A percentile compares a stretch with the other conserved stretches of the same genome.
phyloP scores from a whole-genome alignment of 495 filamentous ascomycete genomes.

The Clohesyomyces aquaticus region DNA sequence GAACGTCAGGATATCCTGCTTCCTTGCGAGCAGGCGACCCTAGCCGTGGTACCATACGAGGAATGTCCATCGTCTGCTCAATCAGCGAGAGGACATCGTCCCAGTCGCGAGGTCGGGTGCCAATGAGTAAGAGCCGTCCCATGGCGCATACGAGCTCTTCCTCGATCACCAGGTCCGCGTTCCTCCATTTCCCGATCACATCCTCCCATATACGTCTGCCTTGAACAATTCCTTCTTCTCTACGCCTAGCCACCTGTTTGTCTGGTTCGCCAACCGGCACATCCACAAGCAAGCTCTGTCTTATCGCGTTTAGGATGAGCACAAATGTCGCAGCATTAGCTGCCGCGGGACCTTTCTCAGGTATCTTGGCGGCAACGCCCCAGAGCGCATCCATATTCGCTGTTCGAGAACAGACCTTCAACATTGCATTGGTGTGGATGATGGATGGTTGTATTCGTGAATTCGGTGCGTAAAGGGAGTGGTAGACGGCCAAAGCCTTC shows the following conservation, averaged over 20 bases:
- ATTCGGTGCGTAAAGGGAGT: constrained; percentile 64
- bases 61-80: constrained; percentile 76
- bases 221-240: constrained; percentile 54
- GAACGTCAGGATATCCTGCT: constrained; percentile 34
- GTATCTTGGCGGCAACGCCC: constrained; percentile 66
- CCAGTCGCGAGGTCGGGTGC: constrained; percentile 60
- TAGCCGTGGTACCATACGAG: constrained; percentile 51
- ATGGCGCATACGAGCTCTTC: constrained; percentile 74
- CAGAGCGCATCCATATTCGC: constrained; percentile 75
- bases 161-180: constrained; percentile 69
- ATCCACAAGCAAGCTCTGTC: constrained; percentile 45
- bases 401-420: constrained; percentile 74
- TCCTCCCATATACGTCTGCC: constrained; percentile 80
- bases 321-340: constrained; percentile 77
- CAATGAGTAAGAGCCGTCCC: constrained; percentile 69
- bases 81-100: constrained; percentile 73
- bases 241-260: constrained; percentile 40
- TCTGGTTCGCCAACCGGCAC: constrained; percentile 48
- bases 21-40: constrained; percentile 31
- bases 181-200: constrained; percentile 69
- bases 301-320: constrained; percentile 75
- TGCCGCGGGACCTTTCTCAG: constrained; percentile 60
- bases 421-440: constrained; percentile 82
- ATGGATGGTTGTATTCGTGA: constrained; percentile 65
- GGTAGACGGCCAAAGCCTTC: constrained; percentile 71